phyloP scores from a whole-genome alignment of 768 basidiomycete genomes.

The Mycena filopes region DNA sequence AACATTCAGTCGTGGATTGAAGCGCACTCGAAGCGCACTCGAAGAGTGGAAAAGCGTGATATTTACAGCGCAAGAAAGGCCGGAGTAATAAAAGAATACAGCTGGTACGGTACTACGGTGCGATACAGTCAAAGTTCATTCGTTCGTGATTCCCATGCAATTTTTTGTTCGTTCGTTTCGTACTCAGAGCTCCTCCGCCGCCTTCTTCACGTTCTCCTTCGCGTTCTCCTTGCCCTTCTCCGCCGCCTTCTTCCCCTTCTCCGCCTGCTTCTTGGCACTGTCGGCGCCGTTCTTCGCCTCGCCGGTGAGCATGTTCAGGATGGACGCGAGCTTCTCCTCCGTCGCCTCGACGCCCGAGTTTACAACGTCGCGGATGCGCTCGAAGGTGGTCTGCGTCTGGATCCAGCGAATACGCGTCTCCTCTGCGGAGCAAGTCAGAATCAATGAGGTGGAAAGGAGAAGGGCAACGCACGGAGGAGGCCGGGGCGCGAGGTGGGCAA shows the following conservation, averaged over 20 bases:
- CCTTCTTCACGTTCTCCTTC: background rate
- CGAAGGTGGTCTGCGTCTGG: constrained; percentile 70
- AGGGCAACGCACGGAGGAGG: constrained; percentile 70
- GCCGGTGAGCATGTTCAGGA: constrained; percentile 59
- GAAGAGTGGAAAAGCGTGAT: too few relatives aligned
- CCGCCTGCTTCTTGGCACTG: constrained; percentile 39
- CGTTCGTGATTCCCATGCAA: too few relatives aligned
- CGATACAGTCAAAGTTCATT: too few relatives aligned
- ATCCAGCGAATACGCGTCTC: constrained; percentile 86
- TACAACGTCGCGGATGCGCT: constrained; percentile 72
- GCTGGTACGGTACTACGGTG: too few relatives aligned
- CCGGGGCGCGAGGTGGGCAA: constrained; percentile 75
- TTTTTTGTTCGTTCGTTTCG: too few relatives aligned
- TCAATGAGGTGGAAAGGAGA: background rate
- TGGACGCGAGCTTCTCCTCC: constrained; percentile 75
- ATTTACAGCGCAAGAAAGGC: background rate
- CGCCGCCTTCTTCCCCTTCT: constrained; percentile 3
- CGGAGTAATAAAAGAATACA: too few relatives aligned
- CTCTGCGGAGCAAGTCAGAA: constrained; percentile 50
- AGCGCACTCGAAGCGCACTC: too few relatives aligned
- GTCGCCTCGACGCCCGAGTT: constrained; percentile 74
- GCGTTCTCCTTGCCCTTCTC: constrained; percentile 19
- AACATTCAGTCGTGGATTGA: too few relatives aligned
- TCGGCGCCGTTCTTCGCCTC: constrained; percentile 41
- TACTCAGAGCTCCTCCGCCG: too few relatives aligned